Conservation (phyloP, 495 filamentous ascomycete species). For the Hypoxylon crocopeplum region DNA sequence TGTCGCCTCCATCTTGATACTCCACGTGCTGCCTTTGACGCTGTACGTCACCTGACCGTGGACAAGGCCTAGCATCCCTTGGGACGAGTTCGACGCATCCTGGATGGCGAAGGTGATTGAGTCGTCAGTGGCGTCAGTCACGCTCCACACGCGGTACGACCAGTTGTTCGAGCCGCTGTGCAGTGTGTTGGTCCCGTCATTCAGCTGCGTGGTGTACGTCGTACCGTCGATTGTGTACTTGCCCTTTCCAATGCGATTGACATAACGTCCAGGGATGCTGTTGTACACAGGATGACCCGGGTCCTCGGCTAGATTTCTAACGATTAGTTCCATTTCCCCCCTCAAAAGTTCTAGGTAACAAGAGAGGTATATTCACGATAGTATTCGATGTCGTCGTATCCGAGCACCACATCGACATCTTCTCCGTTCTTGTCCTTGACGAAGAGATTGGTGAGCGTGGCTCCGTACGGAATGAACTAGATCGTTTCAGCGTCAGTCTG, state of each 20-base stretch:
- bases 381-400: constrained; percentile 58
- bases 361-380: constrained; percentile 48
- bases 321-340: constrained; percentile 27
- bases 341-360: constrained; percentile 13
- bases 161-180: constrained; percentile 68
- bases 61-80: constrained; percentile 77
- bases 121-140: constrained; percentile 61
- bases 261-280: constrained; percentile 61
- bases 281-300: constrained; percentile 59
- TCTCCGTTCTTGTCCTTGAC: constrained; percentile 63
- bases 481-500: constrained; percentile 6
- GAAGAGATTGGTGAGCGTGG: constrained; percentile 63
- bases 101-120: constrained; percentile 81
- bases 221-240: constrained; percentile 58
- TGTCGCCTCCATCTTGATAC: constrained; percentile 60
- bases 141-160: constrained; percentile 61
- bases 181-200: constrained; percentile 64
- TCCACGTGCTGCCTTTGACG: constrained; percentile 55
- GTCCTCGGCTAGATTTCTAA: constrained; percentile 46
- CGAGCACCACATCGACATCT: constrained; percentile 60
- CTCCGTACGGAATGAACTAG: constrained; percentile 64
- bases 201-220: constrained; percentile 57
- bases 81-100: constrained; percentile 67
- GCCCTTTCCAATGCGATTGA: constrained; percentile 62
- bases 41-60: constrained; percentile 77